These are phyloP conservation scores for Paradendryphiella salina DNA, from an alignment of 2,329 filamentous ascomycete species.

Conservation along the genomic window DNA sequence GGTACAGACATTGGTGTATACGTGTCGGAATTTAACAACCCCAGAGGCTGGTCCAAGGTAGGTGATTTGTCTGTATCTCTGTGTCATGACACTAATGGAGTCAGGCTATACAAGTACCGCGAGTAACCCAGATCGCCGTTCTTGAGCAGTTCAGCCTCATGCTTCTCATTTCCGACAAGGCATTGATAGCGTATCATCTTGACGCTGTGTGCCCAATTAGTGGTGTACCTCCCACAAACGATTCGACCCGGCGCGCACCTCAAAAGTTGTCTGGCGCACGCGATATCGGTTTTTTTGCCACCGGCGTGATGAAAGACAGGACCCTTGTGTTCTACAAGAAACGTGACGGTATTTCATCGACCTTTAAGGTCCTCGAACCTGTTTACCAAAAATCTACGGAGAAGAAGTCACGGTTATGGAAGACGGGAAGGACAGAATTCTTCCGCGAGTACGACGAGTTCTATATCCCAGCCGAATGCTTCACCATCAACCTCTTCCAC, in stretches of 20 bases:
- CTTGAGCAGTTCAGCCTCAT: slow-evolving; percentile 95
- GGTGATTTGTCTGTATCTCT: slow-evolving; percentile 39
- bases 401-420: slow-evolving; percentile 72
- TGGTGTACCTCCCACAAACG: slow-evolving; percentile 63
- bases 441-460: slow-evolving; percentile 99
- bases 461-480: slow-evolving; percentile 95
- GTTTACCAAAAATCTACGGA: slow-evolving; percentile 91
- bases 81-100: slow-evolving; percentile 31
- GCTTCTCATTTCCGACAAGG: slow-evolving; percentile 86
- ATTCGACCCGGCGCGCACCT: slow-evolving; percentile 81
- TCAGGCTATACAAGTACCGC: slow-evolving; percentile 73
- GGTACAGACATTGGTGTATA: slow-evolving; percentile 95
- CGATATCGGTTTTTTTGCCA: slow-evolving; percentile 95
- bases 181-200: slow-evolving; percentile 88
- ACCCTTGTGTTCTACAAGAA: slow-evolving; percentile 97
- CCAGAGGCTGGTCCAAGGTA: slow-evolving; percentile 88
- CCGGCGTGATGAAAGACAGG: slow-evolving; percentile 94
- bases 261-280: slow-evolving; percentile 84
- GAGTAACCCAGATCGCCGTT: slow-evolving; percentile 90
- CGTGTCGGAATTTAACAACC: slow-evolving; percentile 84
- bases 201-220: slow-evolving; percentile 71
- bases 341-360: slow-evolving; percentile 86
- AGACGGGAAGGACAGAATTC: slow-evolving; percentile 80
- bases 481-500: slow-evolving; percentile 93
- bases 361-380: slow-evolving; percentile 95